Evolutionary conservation across 2,329 filamentous ascomycete genomes (phyloP).

Genomic region (Paracoccidioides lutzii): DNA sequence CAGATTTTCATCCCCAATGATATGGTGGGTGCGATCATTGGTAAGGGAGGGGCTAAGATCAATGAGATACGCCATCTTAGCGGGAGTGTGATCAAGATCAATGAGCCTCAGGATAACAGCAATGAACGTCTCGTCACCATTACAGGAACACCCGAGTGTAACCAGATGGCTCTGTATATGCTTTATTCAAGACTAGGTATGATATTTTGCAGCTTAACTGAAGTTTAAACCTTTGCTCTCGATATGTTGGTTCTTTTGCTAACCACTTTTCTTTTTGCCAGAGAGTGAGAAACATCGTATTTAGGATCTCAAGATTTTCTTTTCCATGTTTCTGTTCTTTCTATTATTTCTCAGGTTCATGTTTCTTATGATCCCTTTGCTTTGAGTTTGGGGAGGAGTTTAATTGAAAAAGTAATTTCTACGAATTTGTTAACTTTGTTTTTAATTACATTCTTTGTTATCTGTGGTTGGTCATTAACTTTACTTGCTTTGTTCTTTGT

Average conservation of each 20-base stretch:
- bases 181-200: conserved; percentile 90
- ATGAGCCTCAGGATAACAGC: conserved; percentile 97
- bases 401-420: conserved; percentile 5
- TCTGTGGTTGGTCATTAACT: not conserved
- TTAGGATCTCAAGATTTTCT: conserved; percentile 22
- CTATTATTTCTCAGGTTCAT: conserved; percentile 7
- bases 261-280: conserved; percentile 22
- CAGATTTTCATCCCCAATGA: conserved; percentile 99
- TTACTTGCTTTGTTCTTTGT: not conserved
- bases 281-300: conserved; percentile 68
- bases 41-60: conserved; percentile 97
- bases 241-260: not conserved
- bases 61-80: conserved; percentile 96
- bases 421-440: not conserved
- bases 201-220: conserved; percentile 16
- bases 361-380: conserved; percentile 10
- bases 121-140: conserved; percentile 97
- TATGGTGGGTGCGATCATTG: conserved; percentile 98
- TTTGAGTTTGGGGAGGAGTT: conserved; percentile 17
- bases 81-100: conserved; percentile 98
- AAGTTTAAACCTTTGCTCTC: not conserved
- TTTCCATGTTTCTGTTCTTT: conserved; percentile 12
- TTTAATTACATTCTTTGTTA: not conserved
- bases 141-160: conserved; percentile 94
- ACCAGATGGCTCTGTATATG: conserved; percentile 99